Percentiles rank a stretch among this genome's conserved stretches.
Evolutionary conservation across 306 rosid species (phyloP).

Genomic region (Castanospermum australe): DNA sequence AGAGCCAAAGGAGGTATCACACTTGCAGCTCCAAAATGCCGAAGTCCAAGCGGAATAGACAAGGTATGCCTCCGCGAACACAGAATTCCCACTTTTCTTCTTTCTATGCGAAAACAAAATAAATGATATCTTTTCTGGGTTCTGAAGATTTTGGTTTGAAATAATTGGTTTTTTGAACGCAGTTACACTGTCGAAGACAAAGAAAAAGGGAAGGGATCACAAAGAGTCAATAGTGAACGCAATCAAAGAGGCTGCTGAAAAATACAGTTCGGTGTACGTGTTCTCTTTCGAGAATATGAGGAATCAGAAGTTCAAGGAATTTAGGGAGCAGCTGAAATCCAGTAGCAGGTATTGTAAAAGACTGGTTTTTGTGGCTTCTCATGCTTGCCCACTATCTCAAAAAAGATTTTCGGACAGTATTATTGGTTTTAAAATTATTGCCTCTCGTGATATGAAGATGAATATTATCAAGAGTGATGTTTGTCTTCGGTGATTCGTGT

Average conservation of each 20-base stretch:
- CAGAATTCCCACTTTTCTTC: no score
- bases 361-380: neutral
- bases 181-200: constrained; percentile 95
- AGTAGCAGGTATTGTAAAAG: constrained; percentile 51
- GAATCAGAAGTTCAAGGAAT: constrained; percentile 86
- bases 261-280: constrained; percentile 61
- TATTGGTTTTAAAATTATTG: no score
- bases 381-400: neutral
- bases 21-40: constrained; percentile 57
- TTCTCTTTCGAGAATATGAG: constrained; percentile 93
- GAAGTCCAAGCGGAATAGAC: constrained; percentile 64
- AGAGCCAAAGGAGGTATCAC: neutral
- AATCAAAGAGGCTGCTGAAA: constrained; percentile 72
- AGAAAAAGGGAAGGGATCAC: constrained; percentile 84
- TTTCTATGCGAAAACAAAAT: no score
- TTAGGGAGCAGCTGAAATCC: constrained; percentile 74
- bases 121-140: no score
- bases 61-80: no score
- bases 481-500: neutral
- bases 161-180: constrained; percentile 18
- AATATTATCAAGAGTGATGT: neutral
- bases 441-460: neutral
- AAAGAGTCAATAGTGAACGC: constrained; percentile 66
- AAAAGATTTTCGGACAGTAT: no score
- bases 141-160: neutral